phyloP scores from a whole-genome alignment of 2,329 filamentous ascomycete species.

The Fusarium bactridioides region DNA sequence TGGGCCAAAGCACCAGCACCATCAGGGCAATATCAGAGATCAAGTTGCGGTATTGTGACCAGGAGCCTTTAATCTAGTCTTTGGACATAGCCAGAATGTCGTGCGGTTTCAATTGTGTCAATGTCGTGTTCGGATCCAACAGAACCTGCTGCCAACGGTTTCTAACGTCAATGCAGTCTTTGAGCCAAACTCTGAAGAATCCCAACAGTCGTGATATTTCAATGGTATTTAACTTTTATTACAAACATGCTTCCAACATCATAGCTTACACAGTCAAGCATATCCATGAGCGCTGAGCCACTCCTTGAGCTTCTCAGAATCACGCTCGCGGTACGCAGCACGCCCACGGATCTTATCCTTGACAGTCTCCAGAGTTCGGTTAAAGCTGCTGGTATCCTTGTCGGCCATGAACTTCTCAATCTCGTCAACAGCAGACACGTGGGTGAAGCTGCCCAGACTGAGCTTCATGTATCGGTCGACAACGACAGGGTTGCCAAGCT shows the following conservation, averaged over 20 bases:
- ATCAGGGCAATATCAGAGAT: fast-evolving
- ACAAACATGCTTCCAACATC: conserved; percentile 4
- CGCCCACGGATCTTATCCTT: conserved; percentile 86
- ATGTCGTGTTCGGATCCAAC: not conserved
- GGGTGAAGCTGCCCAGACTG: conserved; percentile 80
- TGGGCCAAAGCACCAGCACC: fast-evolving
- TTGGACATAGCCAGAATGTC: fast-evolving
- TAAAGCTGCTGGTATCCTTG: conserved; percentile 87
- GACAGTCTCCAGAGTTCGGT: conserved; percentile 84
- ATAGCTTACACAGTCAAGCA: conserved; percentile 46
- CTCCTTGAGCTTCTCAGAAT: conserved; percentile 75
- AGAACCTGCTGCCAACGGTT: not conserved
- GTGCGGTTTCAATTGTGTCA: not conserved
- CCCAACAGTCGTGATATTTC: not conserved
- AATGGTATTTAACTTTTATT: conserved; percentile 12
- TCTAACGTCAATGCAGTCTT: not conserved
- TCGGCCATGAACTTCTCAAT: conserved; percentile 85
- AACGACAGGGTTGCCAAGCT: conserved; percentile 84
- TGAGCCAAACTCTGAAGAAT: not conserved
- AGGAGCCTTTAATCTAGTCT: too few species aligned
- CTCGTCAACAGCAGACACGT: conserved; percentile 73
- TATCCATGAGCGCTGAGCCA: conserved; percentile 73
- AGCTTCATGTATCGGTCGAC: conserved; percentile 88
- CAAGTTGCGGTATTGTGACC: not conserved
- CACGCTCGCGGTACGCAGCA: conserved; percentile 82